Base-by-base conservation (phyloP, 768 basidiomycete genomes). In the Clitopilus passeckerianus region DNA sequence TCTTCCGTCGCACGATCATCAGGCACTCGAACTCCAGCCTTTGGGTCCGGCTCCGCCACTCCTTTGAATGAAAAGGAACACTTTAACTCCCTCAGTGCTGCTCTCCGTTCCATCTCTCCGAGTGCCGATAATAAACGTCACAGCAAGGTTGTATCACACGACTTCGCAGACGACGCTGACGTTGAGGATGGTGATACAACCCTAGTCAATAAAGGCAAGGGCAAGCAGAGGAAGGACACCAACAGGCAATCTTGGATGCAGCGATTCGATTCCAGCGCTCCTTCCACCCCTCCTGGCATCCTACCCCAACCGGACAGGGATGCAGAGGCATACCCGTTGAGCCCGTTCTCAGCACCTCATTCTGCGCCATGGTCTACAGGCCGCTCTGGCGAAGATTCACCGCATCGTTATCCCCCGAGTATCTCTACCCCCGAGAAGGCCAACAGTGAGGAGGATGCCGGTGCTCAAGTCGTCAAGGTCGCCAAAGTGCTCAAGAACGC, bases 401-500 rank as follows among this genome's bases (percentile, higher is more conserved):
- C 68, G 0, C 76, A 79, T 59, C 74, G 70, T 34, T 79, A 84
- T 61, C 79, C 79, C 5, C 81, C 78, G 1, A 64, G 64, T 23
- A 50, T 23, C 18, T 50, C 22, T 5, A 50, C 20, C 53, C 69
- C 35, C 16, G 33, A n/a, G 52, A 60, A 22, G 58, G 59, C 54
- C 24, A 60, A 60, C 41, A 59, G 61, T 34, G 37, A 65, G 37
- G 54, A 63, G 24, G 79, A 78, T 12, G 74, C 75, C 9, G 79
- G 79, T 1, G 67, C 37, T 41, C 37, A 41, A 41, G 37, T 85
- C 16, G 70, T 80, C 18, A 76, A 80, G 34, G 88, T 87, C 9
- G 89, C 86, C 1, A 87, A 82, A 67, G 83, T 76, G 9, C 61
- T 91, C 41, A 89, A 85, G 72, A 79, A 80, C n/a, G 86, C 86